These are phyloP conservation scores for Pseudogymnoascus sp. DNA, from an alignment of 2,329 filamentous ascomycete species.

Conservation along the genomic window DNA sequence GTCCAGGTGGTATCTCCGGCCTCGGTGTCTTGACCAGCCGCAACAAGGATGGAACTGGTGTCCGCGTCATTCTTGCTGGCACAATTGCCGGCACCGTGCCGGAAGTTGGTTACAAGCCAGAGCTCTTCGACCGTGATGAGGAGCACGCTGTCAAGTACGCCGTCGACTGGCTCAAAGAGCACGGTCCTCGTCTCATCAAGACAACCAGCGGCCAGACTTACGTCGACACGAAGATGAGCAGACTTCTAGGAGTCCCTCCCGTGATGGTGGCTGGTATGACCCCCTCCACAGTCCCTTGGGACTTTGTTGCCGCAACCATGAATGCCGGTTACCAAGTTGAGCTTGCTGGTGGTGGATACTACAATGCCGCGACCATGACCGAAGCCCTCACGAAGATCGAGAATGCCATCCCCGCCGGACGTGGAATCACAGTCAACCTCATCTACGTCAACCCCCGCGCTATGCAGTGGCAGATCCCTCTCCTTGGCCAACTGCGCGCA, in stretches of 20 bases:
- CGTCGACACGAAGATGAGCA: constrained; percentile 94
- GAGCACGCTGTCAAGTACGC: constrained; percentile 92
- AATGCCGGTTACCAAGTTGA: constrained; percentile 93
- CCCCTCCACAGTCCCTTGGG: constrained; percentile 78
- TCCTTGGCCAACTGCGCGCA: constrained; percentile 69
- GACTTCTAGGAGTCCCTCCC: constrained; percentile 74
- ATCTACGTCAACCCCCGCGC: constrained; percentile 86
- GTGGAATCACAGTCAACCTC: constrained; percentile 81
- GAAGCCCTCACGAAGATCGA: constrained; percentile 79
- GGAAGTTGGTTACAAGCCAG: constrained; percentile 95
- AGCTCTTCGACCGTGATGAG: constrained; percentile 93
- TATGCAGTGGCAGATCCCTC: constrained; percentile 87
- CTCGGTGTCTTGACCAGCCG: constrained; percentile 93
- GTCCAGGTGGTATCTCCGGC: constrained; percentile 92
- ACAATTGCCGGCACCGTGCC: constrained; percentile 82
- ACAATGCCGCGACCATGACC: constrained; percentile 73
- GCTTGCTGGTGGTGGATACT: constrained; percentile 83
- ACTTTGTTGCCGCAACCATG: constrained; percentile 88
- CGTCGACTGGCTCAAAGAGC: constrained; percentile 95
- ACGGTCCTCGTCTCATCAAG: constrained; percentile 84
- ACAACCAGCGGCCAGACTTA: constrained; percentile 83
- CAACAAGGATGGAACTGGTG: constrained; percentile 97
- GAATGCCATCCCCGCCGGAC: constrained; percentile 70
- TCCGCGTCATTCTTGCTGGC: constrained; percentile 90
- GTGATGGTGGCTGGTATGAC: constrained; percentile 94